Evolutionary conservation across 495 filamentous ascomycete genomes (phyloP).

Genomic region (Talaromyces adpressus): DNA sequence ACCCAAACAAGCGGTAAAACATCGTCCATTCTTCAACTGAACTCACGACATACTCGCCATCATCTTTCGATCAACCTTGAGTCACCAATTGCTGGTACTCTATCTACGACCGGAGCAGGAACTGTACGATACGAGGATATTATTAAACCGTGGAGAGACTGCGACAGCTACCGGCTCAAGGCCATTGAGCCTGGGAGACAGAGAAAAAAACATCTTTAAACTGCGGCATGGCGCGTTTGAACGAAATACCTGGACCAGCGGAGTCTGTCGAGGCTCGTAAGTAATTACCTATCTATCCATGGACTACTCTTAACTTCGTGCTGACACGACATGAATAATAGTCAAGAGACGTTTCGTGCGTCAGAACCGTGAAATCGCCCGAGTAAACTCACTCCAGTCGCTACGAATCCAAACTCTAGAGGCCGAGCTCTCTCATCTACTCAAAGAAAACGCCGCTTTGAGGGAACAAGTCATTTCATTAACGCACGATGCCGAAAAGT

Average conservation of each 20-base stretch:
- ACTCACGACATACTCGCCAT: neutral
- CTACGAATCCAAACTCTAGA: constrained; percentile 83
- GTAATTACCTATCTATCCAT: constrained; percentile 23
- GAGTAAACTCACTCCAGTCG: constrained; percentile 85
- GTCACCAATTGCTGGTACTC: neutral
- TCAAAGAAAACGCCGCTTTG: constrained; percentile 82
- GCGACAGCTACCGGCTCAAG: neutral
- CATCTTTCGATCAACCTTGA: neutral
- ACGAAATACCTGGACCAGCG: constrained; percentile 61
- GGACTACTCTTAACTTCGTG: neutral
- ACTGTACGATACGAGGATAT: neutral
- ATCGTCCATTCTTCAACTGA: neutral
- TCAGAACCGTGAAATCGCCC: constrained; percentile 90
- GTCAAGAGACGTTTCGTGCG: constrained; percentile 82
- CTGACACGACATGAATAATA: constrained; percentile 19
- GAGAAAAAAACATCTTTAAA: neutral
- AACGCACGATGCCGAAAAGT: constrained; percentile 56
- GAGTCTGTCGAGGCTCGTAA: constrained; percentile 78
- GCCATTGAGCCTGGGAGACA: neutral
- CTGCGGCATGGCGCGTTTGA: constrained; percentile 75
- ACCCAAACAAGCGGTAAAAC: neutral
- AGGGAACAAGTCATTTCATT: constrained; percentile 71
- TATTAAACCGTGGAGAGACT: neutral
- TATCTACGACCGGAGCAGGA: neutral
- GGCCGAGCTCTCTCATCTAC: constrained; percentile 70